Conservation (phyloP, 208 protist genomes). For the Trypanosoma lewisi region DNA sequence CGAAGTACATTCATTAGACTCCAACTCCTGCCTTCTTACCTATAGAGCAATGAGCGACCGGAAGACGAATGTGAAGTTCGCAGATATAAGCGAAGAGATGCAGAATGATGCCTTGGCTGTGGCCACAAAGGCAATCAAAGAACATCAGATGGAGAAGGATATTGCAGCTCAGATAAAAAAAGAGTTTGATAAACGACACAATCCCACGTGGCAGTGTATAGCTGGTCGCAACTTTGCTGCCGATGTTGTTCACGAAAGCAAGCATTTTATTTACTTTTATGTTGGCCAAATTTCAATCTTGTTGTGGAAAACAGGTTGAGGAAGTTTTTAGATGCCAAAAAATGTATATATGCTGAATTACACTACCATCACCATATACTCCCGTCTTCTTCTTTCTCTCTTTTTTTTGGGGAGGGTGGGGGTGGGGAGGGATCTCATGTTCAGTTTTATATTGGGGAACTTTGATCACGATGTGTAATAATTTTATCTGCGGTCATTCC, state of each 20-base stretch:
- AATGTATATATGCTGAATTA: neutral
- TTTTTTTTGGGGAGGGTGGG: no score
- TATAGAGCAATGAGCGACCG: conserved; percentile 64
- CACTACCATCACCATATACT: no score
- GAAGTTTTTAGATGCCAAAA: neutral
- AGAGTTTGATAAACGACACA: conserved; percentile 99
- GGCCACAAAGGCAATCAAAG: conserved; percentile 97
- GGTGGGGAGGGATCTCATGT: no score
- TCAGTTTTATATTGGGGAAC: no score
- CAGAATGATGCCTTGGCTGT: conserved; percentile 98
- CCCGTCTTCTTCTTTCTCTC: conserved; percentile 16
- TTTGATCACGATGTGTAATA: no score
- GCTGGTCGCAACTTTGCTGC: conserved; percentile 99
- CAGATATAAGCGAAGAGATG: conserved; percentile 95
- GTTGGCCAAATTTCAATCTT: conserved; percentile 98
- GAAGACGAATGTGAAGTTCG: conserved; percentile 90
- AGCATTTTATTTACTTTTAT: conserved; percentile 99
- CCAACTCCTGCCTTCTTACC: neutral
- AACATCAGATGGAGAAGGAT: conserved; percentile 99
- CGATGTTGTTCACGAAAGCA: conserved; percentile 99
- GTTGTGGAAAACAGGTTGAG: conserved; percentile 92
- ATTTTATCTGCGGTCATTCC: no score
- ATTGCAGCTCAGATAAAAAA: conserved; percentile 99
- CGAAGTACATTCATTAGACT: neutral
- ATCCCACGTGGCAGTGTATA: conserved; percentile 99